A percentile compares a stretch with the other conserved stretches of the same genome.
Evolutionary conservation across 345 rosid genomes (phyloP).

Genomic region (Eucalyptus albens): DNA sequence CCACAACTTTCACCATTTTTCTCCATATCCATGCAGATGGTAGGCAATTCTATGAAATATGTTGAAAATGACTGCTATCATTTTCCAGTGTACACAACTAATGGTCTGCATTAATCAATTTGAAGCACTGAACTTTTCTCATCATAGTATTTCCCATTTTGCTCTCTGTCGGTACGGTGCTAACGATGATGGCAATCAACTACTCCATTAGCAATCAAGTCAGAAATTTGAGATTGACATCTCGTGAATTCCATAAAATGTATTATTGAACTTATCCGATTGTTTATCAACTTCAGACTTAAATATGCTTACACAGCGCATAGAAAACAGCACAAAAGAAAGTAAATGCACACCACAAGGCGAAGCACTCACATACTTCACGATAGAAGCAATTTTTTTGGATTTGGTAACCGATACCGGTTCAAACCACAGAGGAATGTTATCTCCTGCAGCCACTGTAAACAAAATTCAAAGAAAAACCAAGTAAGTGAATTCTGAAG

Average conservation of each 20-base stretch:
- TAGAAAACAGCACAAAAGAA: background rate
- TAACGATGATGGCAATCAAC: background rate
- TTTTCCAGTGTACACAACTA: background rate
- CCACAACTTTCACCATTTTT: background rate
- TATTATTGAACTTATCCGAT: background rate
- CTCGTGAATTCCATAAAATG: background rate
- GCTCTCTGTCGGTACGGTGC: background rate
- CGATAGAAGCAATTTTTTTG: conserved; percentile 42
- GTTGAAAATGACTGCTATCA: background rate
- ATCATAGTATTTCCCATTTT: background rate
- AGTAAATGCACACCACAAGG: background rate
- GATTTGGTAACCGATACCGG: conserved; percentile 85
- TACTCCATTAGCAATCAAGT: background rate
- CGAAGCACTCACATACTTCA: conserved; percentile 51
- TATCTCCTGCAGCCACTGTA: conserved; percentile 58
- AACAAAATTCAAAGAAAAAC: background rate
- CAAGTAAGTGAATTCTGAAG: no score
- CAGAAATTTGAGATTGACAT: background rate
- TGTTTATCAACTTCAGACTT: background rate
- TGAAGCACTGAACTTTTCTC: background rate
- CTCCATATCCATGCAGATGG: background rate
- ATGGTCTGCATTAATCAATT: background rate
- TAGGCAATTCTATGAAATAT: background rate
- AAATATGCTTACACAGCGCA: background rate
- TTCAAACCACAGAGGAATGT: conserved; percentile 85